Conservation (phyloP, 768 basidiomycete species). For the Rhizopogon salebrosus region DNA sequence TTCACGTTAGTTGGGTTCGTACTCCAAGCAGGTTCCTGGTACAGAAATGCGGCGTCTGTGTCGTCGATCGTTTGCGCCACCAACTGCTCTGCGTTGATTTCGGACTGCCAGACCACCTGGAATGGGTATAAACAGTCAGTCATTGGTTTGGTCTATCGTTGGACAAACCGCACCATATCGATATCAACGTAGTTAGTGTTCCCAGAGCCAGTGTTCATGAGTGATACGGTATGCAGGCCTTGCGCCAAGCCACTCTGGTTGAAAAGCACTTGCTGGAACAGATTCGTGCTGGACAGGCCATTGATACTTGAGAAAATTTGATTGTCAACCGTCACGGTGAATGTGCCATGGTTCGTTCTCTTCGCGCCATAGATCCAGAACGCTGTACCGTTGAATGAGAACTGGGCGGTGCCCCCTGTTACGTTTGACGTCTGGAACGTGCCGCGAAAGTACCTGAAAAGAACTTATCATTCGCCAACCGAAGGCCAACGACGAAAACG, state of each 20-base stretch:
- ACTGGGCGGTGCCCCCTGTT: slow-evolving; percentile 28
- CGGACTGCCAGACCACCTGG: slow-evolving; percentile 24
- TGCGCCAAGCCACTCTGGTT: slow-evolving; percentile 26
- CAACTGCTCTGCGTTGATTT: slow-evolving; percentile 14
- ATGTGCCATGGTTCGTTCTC: slow-evolving; percentile 41
- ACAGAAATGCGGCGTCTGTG: slow-evolving; percentile 32
- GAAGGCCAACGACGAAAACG: neutral
- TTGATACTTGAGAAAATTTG: slow-evolving; percentile 19
- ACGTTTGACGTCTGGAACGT: slow-evolving; percentile 36
- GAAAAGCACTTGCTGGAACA: slow-evolving; percentile 41
- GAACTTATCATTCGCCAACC: neutral
- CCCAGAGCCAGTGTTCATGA: slow-evolving; percentile 26
- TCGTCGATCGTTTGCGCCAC: slow-evolving; percentile 25
- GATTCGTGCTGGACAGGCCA: slow-evolving; percentile 20
- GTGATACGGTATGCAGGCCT: slow-evolving; percentile 30
- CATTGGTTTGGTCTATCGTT: neutral
- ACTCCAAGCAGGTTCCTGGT: slow-evolving; percentile 31
- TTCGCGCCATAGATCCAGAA: slow-evolving; percentile 48
- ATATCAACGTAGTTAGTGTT: slow-evolving; percentile 36
- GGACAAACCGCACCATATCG: slow-evolving; percentile 34
- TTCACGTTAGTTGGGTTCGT: slow-evolving; percentile 27
- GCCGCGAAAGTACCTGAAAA: slow-evolving; percentile 30
- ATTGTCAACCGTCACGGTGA: slow-evolving; percentile 37
- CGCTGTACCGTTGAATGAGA: slow-evolving; percentile 45
- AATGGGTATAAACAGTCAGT: neutral